phyloP scores from a whole-genome alignment of 257 asterid genomes.

The Plantago major region DNA sequence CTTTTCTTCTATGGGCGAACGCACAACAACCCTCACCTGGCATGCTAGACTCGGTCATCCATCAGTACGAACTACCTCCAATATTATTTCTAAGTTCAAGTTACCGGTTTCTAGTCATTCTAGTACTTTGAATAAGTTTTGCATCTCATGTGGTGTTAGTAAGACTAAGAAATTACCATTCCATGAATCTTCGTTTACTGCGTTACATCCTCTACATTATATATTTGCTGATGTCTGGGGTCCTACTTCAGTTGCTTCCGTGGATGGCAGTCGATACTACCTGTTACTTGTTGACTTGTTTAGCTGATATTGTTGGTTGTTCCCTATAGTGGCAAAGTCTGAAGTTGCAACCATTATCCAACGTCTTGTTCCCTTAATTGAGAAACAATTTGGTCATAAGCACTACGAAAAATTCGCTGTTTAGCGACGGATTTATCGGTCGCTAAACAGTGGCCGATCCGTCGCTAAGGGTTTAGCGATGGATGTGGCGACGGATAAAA shows the following conservation, averaged over 20 bases:
- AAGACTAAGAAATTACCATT: neutral
- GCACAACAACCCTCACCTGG: neutral
- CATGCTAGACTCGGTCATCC: neutral
- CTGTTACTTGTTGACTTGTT: neutral
- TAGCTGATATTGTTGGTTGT: neutral
- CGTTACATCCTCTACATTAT: neutral
- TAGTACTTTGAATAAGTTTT: neutral
- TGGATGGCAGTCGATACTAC: neutral
- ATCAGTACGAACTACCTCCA: neutral
- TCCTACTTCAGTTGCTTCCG: neutral
- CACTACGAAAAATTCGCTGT: no score
- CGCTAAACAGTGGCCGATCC: no score
- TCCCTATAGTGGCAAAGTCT: neutral
- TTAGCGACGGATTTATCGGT: no score
- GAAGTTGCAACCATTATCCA: neutral
- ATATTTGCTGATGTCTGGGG: neutral
- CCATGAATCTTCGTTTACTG: neutral
- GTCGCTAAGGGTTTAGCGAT: no score
- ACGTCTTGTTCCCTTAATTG: no score
- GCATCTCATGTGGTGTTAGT: neutral
- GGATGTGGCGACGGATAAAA: no score
- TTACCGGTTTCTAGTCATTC: neutral
- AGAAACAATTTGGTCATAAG: no score
- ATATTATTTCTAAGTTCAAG: neutral
- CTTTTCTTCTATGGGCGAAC: neutral